Base-by-base conservation (phyloP, 768 basidiomycete genomes). In the Termitomyces eurrhizus region DNA sequence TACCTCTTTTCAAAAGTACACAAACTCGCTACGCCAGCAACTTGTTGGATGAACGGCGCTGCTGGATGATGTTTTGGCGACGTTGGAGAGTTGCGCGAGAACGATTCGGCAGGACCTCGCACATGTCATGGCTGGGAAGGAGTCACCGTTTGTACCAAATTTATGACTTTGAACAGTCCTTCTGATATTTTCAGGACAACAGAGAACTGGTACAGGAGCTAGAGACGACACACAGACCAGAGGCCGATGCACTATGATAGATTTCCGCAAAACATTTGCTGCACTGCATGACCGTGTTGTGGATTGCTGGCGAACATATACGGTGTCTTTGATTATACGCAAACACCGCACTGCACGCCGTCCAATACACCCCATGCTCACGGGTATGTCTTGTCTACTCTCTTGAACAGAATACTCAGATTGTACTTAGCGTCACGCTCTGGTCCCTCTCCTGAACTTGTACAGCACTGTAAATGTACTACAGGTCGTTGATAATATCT, bases 1-100 rank as follows among this genome's bases (percentile, higher is more conserved):
- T n/a, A n/a, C n/a, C n/a, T 75, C 83, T 1, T 87, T 92, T 66
- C 79, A 80, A 46, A 83, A 78, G 66, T 92, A 90, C 68, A 84
- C 83, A 64, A 64, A 73, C n/a, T 72, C 81, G 3, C 68, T 94
- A 37, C 84, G 79, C 58, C 81, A 80, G 48, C 89, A 88, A 62
- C 74, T 93, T n/a, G 65, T 79, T 24, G 85, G 86, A 21, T 83
- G 90, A 42, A 88, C 88, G 12, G 77, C 83, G 0, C 70, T 84
- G 46, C 72, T 93, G 32, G 80, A 91, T 59, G 74, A 78, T n/a
- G n/a, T n/a, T n/a, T n/a, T n/a, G n/a, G n/a, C n/a, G n/a, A n/a
- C n/a, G n/a, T n/a, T n/a, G n/a, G 92, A 94, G 63, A 77, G 74
- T 36, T 83, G 83, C 64, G 86, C 88, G 14, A 67, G 75, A 48